Evolutionary conservation across 441 rosid genomes (phyloP).

Genomic region (Geranium incanum): DNA sequence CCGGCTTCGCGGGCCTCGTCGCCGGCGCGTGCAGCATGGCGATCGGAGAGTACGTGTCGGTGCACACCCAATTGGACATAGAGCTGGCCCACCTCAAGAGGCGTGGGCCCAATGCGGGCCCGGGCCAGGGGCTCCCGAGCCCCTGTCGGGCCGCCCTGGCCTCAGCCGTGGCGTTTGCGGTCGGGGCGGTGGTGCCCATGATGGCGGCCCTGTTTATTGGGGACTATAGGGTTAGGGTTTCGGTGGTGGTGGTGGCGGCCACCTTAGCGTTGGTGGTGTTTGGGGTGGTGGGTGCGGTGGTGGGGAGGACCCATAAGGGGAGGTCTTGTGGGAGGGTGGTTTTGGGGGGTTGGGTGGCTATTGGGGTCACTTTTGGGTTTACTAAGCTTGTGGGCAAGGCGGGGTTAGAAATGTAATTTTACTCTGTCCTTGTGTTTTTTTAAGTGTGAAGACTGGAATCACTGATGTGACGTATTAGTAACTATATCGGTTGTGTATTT

Average conservation of each 20-base stretch:
- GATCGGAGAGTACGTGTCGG: slow-evolving; percentile 20
- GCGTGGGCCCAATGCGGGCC: background rate
- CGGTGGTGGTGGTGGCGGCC: slow-evolving; percentile 17
- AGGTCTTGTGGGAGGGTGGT: slow-evolving; percentile 18
- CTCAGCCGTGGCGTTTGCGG: slow-evolving; percentile 17
- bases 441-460: too few species aligned
- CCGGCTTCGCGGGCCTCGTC: slow-evolving; percentile 19
- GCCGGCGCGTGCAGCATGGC: slow-evolving; percentile 23
- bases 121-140: slow-evolving; percentile 14
- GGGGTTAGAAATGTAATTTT: background rate
- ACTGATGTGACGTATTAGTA: too few species aligned
- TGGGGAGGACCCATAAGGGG: slow-evolving; percentile 14
- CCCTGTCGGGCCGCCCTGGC: slow-evolving; percentile 19
- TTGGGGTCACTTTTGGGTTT: slow-evolving; percentile 17
- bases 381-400: slow-evolving; percentile 12
- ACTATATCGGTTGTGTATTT: too few species aligned
- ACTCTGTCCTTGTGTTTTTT: too few species aligned
- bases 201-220: slow-evolving; percentile 14
- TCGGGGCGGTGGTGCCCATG: slow-evolving; percentile 18
- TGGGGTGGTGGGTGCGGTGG: slow-evolving; percentile 13
- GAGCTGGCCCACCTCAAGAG: slow-evolving; percentile 16
- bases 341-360: slow-evolving; percentile 22
- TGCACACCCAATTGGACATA: slow-evolving; percentile 18
- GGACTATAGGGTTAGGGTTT: slow-evolving; percentile 14
- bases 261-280: slow-evolving; percentile 15